phyloP scores from a whole-genome alignment of 1,139 yeast species.

The Yamadazyma blattariae region DNA sequence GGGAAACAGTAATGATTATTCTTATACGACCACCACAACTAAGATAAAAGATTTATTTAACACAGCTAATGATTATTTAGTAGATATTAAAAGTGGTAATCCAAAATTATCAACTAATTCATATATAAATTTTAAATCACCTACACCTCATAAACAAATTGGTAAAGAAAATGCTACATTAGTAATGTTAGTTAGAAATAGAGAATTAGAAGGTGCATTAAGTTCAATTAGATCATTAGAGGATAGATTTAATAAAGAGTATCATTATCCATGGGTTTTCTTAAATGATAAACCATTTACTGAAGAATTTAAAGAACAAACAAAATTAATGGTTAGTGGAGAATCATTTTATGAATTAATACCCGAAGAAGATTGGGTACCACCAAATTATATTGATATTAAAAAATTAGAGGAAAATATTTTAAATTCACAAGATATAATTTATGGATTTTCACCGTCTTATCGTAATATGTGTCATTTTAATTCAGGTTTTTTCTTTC shows the following conservation, averaged over 20 bases:
- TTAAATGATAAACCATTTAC: conserved; percentile 43
- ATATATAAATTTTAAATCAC: conserved; percentile 30
- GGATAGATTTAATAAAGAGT: conserved; percentile 45
- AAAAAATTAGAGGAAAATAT: conserved; percentile 25
- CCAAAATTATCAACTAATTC: conserved; percentile 45
- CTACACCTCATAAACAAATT: conserved; percentile 29
- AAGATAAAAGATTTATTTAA: background rate
- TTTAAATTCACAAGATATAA: conserved; percentile 22
- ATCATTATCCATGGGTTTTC: conserved; percentile 47
- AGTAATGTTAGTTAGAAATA: conserved; percentile 45
- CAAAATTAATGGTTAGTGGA: conserved; percentile 85
- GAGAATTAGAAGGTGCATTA: conserved; percentile 40
- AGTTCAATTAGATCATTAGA: conserved; percentile 44
- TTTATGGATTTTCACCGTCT: conserved; percentile 40
- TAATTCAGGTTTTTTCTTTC: conserved; percentile 45
- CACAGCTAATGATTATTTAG: background rate
- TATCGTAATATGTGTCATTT: conserved; percentile 51
- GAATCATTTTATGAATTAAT: conserved; percentile 49
- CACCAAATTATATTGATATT: conserved; percentile 36
- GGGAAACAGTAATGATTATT: too few relatives aligned
- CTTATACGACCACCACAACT: too few relatives aligned
- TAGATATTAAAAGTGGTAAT: conserved; percentile 1
- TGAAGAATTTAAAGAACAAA: conserved; percentile 45
- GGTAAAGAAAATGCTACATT: conserved; percentile 52
- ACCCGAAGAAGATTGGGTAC: conserved; percentile 42